Conservation (phyloP, 2,329 filamentous ascomycete genomes). For the Hirsutella rhossiliensis region DNA sequence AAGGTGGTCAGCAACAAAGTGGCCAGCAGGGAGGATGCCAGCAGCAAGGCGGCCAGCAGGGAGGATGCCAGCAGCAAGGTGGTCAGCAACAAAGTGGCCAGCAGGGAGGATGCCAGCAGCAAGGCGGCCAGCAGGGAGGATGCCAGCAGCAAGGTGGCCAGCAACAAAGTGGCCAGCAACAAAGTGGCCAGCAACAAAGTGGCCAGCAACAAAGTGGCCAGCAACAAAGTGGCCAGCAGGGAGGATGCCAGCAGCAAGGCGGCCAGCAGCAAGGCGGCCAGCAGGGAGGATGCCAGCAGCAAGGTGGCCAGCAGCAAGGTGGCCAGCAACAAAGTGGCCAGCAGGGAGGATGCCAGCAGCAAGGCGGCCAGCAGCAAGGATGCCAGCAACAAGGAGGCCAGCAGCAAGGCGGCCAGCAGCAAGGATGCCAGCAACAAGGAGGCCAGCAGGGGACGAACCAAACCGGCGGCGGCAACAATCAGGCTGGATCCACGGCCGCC, state of each 20-base stretch:
- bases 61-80: no score
- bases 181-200: not conserved
- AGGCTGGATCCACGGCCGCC: slow-evolving; percentile 44
- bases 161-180: not conserved
- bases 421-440: not conserved
- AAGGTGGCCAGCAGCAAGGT: not conserved
- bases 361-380: not conserved
- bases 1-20: not conserved
- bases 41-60: no score
- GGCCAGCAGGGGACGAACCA: not conserved
- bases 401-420: not conserved
- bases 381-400: not conserved
- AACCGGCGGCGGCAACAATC: not conserved
- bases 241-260: not conserved
- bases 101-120: no score
- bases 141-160: not conserved
- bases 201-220: not conserved
- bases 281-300: not conserved
- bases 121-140: not conserved
- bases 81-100: no score
- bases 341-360: not conserved
- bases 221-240: not conserved
- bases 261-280: not conserved
- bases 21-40: not conserved
- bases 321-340: not conserved